These are phyloP conservation scores for Solanum sejunctum DNA, from an alignment of 257 asterid species.

Conservation along the genomic window DNA sequence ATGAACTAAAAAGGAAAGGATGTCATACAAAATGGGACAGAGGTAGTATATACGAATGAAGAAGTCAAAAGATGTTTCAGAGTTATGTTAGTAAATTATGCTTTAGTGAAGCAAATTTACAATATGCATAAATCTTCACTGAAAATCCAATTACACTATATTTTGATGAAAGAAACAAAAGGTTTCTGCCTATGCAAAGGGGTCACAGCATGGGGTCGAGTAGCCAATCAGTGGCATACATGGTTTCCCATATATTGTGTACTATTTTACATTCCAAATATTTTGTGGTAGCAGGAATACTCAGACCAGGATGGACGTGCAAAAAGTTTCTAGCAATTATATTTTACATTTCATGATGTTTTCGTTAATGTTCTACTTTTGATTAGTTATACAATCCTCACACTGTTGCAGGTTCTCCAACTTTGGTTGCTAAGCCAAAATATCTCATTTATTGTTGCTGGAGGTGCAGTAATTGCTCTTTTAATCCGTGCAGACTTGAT, in stretches of 20 bases:
- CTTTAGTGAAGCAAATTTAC: background rate
- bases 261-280: background rate
- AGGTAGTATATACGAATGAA: background rate
- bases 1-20: no score
- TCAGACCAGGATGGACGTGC: background rate
- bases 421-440: conserved; percentile 70
- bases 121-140: background rate
- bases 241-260: background rate
- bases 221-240: background rate
- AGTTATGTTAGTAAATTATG: background rate
- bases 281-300: background rate
- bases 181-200: background rate
- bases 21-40: no score
- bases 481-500: conserved; percentile 24
- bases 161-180: background rate
- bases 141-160: background rate
- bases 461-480: conserved; percentile 66
- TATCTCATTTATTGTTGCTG: conserved; percentile 66
- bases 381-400: background rate
- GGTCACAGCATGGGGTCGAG: background rate
- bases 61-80: background rate
- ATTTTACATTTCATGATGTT: background rate
- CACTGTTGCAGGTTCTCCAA: conserved; percentile 36
- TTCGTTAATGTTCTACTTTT: background rate
- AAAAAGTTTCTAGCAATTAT: background rate